Percentiles rank a stretch among this genome's conserved stretches.
phyloP scores from a whole-genome alignment of 2,329 filamentous ascomycete genomes.

The Leptographium radiaticola region DNA sequence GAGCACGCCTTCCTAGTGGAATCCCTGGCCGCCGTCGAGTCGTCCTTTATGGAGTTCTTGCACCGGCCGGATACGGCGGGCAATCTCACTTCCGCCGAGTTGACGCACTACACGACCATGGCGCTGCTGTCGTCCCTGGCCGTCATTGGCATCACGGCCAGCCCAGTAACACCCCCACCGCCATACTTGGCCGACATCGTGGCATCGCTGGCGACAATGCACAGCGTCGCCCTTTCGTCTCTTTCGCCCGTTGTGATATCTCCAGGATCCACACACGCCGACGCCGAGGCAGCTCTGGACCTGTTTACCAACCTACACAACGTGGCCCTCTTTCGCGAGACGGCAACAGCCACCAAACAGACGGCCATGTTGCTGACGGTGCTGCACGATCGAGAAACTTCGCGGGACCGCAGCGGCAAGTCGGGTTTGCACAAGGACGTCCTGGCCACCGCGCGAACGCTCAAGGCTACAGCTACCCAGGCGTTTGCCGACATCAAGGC shows the following conservation, averaged over 20 bases:
- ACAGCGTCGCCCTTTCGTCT: conserved; percentile 3
- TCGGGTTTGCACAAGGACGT: conserved; percentile 20
- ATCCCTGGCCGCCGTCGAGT: conserved; percentile 26
- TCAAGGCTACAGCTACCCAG: conserved; percentile 6
- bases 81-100: conserved; percentile 28
- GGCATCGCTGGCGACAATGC: conserved; percentile 4
- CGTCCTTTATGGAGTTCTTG: conserved; percentile 28
- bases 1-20: conserved; percentile 33
- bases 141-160: conserved; percentile 12
- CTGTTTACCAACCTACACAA: conserved; percentile 21
- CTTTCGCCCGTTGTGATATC: too few species aligned
- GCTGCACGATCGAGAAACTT: conserved; percentile 19
- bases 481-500: conserved; percentile 17
- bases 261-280: background rate
- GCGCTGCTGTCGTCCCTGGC: conserved; percentile 24
- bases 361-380: conserved; percentile 17
- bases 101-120: conserved; percentile 29
- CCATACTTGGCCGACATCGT: background rate
- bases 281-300: conserved; percentile 12
- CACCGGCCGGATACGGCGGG: conserved; percentile 11
- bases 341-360: conserved; percentile 19
- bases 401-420: conserved; percentile 20
- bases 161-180: background rate
- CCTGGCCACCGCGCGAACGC: conserved; percentile 17
- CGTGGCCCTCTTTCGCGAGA: conserved; percentile 24